Conservation (phyloP, 139 green algal species). For the Bryopsis sp. region DNA sequence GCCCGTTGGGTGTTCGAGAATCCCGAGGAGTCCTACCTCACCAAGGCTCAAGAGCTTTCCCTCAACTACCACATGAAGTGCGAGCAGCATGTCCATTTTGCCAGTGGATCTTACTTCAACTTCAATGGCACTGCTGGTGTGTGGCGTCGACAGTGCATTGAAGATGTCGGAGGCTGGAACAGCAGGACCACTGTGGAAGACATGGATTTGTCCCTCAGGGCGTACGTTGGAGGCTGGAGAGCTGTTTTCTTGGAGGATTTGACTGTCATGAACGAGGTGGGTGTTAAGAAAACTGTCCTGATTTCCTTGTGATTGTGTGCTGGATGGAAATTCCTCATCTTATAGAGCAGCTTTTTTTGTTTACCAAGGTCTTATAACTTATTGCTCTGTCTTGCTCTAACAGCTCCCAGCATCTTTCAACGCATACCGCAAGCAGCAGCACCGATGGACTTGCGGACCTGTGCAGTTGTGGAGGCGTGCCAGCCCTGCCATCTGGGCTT, state of each 20-base stretch:
- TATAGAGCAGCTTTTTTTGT: too few relatives aligned
- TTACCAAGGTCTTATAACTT: too few relatives aligned
- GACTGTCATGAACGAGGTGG: constrained; percentile 66
- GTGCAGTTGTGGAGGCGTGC: constrained; percentile 66
- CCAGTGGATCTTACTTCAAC: constrained; percentile 72
- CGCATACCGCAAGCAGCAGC: constrained; percentile 96
- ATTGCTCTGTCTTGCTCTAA: too few relatives aligned
- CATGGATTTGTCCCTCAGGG: constrained; percentile 74
- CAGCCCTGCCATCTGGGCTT: constrained; percentile 49
- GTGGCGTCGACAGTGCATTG: constrained; percentile 54
- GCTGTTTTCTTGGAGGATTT: constrained; percentile 74
- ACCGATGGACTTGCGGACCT: constrained; percentile 82
- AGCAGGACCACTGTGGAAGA: constrained; percentile 65
- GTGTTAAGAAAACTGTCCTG: too few relatives aligned
- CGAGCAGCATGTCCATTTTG: constrained; percentile 66
- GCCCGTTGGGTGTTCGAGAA: constrained; percentile 79
- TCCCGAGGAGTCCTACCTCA: constrained; percentile 61
- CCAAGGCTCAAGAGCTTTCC: constrained; percentile 51
- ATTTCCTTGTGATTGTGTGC: too few relatives aligned
- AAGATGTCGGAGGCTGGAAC: constrained; percentile 27
- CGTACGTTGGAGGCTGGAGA: constrained; percentile 76
- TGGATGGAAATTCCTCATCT: too few relatives aligned
- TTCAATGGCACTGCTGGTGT: constrained; percentile 80
- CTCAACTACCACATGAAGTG: constrained; percentile 80
- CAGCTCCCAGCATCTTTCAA: constrained; percentile 82